A percentile compares a stretch with the other conserved stretches of the same genome.
These are phyloP conservation scores for Ammopiptanthus mongolicus DNA, from an alignment of 306 rosid genomes.

Conservation along the genomic window DNA sequence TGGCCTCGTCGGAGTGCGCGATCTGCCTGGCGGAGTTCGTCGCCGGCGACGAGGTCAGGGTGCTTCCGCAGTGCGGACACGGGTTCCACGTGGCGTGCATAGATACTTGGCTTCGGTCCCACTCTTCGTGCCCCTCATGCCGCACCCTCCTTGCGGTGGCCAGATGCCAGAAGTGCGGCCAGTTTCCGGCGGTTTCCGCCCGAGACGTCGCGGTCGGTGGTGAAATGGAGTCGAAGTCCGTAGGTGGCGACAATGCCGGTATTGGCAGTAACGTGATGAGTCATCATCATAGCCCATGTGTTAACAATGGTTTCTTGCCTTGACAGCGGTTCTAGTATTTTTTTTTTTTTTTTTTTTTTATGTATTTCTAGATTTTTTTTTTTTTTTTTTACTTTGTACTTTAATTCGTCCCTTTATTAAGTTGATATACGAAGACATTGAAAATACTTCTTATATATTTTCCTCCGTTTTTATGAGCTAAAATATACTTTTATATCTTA, in stretches of 20 bases:
- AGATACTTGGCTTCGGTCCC: slow-evolving; percentile 65
- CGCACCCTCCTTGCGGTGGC: slow-evolving; percentile 50
- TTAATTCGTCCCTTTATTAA: not conserved
- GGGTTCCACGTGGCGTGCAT: slow-evolving; percentile 60
- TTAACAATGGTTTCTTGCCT: slow-evolving; percentile 38
- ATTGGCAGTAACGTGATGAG: not conserved
- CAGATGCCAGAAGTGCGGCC: slow-evolving; percentile 66
- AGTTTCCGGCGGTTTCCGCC: slow-evolving; percentile 31
- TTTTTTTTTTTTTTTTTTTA: not conserved
- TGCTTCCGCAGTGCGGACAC: slow-evolving; percentile 67
- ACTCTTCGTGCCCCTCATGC: slow-evolving; percentile 72
- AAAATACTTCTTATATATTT: not conserved
- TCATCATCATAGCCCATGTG: not conserved
- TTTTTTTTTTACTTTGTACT: no score
- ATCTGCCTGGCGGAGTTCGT: slow-evolving; percentile 59
- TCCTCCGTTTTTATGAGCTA: no score
- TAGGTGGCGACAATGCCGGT: not conserved
- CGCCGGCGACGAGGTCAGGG: slow-evolving; percentile 54
- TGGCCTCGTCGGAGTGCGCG: slow-evolving; percentile 53
- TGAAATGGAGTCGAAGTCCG: slow-evolving; percentile 25
- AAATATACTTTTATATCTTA: no score
- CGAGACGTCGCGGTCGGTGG: not conserved
- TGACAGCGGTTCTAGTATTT: not conserved
- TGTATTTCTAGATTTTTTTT: not conserved
- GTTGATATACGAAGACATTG: not conserved